Percentiles rank a stretch among this genome's conserved stretches.
phyloP scores from a whole-genome alignment of 192 early-diverging fungal genomes.

The Mortierella antarctica region DNA sequence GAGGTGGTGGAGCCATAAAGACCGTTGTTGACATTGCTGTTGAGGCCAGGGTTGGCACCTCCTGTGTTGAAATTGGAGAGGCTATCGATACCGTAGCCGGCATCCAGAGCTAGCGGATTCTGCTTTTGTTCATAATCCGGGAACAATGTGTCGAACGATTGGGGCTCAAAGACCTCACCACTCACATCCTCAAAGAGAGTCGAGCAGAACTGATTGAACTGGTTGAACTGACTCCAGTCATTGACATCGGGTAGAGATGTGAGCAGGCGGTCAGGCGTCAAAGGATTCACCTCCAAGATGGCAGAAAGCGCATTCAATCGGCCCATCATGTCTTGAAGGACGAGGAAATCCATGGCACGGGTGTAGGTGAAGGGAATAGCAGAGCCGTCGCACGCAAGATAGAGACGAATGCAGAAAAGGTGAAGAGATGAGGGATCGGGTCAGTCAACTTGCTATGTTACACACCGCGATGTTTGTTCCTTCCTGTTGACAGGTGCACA shows the following conservation, averaged over 20 bases:
- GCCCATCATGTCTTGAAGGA: slow-evolving; percentile 51
- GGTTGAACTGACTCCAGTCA: slow-evolving; percentile 43
- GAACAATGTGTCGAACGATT: slow-evolving; percentile 38
- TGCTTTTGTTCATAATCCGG: slow-evolving; percentile 44
- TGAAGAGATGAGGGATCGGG: no score
- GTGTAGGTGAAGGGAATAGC: no score
- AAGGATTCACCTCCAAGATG: slow-evolving; percentile 36
- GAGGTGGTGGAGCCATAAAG: background rate
- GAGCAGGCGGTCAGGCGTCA: slow-evolving; percentile 31
- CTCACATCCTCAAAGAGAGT: slow-evolving; percentile 44
- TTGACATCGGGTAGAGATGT: slow-evolving; percentile 31
- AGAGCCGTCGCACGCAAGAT: no score
- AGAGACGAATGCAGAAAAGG: no score
- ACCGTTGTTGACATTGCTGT: background rate
- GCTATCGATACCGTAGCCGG: slow-evolving; percentile 11
- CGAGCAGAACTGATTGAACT: slow-evolving; percentile 45
- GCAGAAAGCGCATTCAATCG: slow-evolving; percentile 42
- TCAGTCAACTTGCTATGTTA: no score
- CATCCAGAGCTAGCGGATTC: slow-evolving; percentile 24
- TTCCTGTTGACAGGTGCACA: no score
- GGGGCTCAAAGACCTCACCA: slow-evolving; percentile 50
- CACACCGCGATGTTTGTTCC: no score
- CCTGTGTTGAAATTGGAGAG: slow-evolving; percentile 11
- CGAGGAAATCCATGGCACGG: background rate
- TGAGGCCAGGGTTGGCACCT: slow-evolving; percentile 5